Evolutionary conservation across 345 rosid species (phyloP), one percentile per base, ranked within the genome.

Genomic region (Brassica rapa): DNA sequence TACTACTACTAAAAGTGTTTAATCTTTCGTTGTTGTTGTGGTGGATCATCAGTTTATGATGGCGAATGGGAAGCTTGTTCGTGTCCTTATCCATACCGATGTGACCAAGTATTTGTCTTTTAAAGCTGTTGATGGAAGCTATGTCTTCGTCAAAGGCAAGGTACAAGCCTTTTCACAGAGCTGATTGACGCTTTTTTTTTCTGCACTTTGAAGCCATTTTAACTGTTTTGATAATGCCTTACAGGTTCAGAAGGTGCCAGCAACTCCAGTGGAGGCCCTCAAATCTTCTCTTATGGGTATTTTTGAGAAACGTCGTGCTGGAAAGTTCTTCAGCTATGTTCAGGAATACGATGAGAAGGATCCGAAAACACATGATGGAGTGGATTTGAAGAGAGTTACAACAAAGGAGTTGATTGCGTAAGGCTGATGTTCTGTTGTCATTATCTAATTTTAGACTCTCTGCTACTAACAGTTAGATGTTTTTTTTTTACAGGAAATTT

Each of bases 61-160:
- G 98, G 98, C 96, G 60, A 96, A 96, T 78, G 99, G 98, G 11
- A 82, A 89, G 85, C 99, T 96, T 82, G 99, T 93, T 21, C 98
- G 98, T 5, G 98, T 96, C 61, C 99, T 96, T 76, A 96, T 96
- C 73, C 99, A 89, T 73, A 91, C 99, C 0, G 90, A 91, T 84
- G 97, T 96, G 64, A 91, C 98, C 7, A 95, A 93, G 86, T 95
- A 95, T 83, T 79, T 95, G 56, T 90, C 77, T 83, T 96, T 96
- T 77, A 96, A 96, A 83, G 95, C 99, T 30, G 99, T 91, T 41
- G 99, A 96, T 88, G 99, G 99, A 4, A 88, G 99, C 84, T 91
- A 72, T 78, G 99, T 96, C 66, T 93, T 71, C 76, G 93, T 84
- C 77, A 90, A 96, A 82, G 98, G 97, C 69, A 96, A 91, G 97